Evolutionary conservation across 768 basidiomycete genomes (phyloP).

Genomic region (Boletus subcaerulescens): DNA sequence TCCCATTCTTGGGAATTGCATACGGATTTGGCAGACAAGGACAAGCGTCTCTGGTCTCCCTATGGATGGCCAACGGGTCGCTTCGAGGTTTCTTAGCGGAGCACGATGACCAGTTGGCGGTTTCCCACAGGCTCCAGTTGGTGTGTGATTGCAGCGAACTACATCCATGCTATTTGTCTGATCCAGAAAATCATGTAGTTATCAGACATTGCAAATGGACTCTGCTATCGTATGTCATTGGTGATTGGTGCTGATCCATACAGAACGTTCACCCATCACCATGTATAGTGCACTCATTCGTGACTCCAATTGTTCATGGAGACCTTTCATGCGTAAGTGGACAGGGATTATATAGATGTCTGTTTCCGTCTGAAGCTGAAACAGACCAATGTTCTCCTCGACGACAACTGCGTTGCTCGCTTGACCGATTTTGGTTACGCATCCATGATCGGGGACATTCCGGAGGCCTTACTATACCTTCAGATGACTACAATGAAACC

Average conservation of each 20-base stretch:
- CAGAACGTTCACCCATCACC: background rate
- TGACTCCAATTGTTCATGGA: conserved; percentile 6
- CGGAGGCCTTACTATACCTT: background rate
- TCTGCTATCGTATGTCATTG: background rate
- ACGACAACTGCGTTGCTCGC: background rate
- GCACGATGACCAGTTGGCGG: background rate
- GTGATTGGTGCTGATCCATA: too few species aligned
- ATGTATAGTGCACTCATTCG: conserved; percentile 7
- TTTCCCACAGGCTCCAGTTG: conserved; percentile 5
- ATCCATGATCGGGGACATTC: background rate
- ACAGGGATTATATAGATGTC: too few species aligned
- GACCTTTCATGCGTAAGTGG: conserved; percentile 9
- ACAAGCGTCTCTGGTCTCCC: background rate
- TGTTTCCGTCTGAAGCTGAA: background rate
- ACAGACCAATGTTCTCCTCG: conserved; percentile 5
- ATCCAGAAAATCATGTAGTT: background rate
- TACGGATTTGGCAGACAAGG: conserved; percentile 21
- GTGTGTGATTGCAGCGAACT: background rate
- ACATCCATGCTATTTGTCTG: background rate
- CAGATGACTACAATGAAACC: conserved; percentile 28
- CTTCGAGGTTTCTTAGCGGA: background rate
- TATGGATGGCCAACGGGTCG: conserved; percentile 2
- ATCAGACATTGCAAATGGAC: conserved; percentile 6
- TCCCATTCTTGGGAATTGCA: conserved; percentile 11
- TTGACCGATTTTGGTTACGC: conserved; percentile 2